phyloP scores from a whole-genome alignment of 2,329 filamentous ascomycete species.

The Colletotrichum zoysiae region DNA sequence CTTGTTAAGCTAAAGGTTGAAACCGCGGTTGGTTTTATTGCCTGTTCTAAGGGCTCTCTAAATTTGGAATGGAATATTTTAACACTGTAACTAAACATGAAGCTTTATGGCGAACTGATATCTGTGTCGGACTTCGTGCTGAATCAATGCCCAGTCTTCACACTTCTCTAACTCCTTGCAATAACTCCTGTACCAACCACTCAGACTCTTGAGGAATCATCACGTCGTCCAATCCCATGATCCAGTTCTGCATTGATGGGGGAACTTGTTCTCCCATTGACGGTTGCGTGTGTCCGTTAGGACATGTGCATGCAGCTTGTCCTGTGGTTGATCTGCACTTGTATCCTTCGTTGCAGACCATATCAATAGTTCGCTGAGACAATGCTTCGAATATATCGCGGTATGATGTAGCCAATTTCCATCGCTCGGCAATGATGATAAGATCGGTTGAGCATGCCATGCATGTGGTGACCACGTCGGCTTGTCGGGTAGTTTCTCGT shows the following conservation, averaged over 20 bases:
- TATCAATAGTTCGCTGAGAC: slow-evolving; percentile 47
- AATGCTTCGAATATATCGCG: slow-evolving; percentile 51
- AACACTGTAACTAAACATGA: background rate
- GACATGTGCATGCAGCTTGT: background rate
- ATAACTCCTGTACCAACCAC: slow-evolving; percentile 44
- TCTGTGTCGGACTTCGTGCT: background rate
- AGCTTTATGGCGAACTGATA: background rate
- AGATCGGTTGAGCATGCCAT: slow-evolving; percentile 52
- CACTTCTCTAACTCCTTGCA: slow-evolving; percentile 39
- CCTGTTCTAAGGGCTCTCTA: background rate
- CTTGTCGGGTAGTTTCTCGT: slow-evolving; percentile 13
- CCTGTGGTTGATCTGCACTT: background rate
- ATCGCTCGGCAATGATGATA: slow-evolving; percentile 52
- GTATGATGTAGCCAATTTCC: slow-evolving; percentile 50
- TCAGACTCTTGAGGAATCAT: slow-evolving; percentile 41
- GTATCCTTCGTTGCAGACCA: slow-evolving; percentile 44
- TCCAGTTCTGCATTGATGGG: slow-evolving; percentile 44
- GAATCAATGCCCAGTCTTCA: background rate
- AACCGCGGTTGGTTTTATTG: background rate
- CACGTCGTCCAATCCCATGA: slow-evolving; percentile 42
- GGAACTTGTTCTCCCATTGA: background rate
- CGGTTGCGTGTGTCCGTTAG: background rate
- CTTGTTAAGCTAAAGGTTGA: no score
- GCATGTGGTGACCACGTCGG: slow-evolving; percentile 49
- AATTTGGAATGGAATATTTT: background rate